phyloP scores from a whole-genome alignment of 2,329 filamentous ascomycete species.

The Verticillium klebahnii region DNA sequence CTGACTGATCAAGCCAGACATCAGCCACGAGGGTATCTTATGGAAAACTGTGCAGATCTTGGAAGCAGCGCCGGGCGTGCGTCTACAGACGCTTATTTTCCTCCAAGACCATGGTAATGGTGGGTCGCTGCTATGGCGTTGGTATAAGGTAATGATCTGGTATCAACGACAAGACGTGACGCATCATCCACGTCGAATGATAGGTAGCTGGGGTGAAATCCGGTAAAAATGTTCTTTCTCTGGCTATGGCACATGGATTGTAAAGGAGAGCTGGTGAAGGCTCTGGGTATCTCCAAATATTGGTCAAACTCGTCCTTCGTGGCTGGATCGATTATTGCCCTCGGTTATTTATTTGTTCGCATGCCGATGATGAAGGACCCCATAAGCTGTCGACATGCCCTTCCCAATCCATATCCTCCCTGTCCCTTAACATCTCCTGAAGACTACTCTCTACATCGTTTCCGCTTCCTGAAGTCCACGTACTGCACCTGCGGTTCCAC shows the following conservation, averaged over 20 bases:
- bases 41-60: neutral
- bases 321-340: neutral
- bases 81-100: neutral
- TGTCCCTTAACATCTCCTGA: neutral
- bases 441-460: neutral
- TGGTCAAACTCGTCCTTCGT: neutral
- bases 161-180: neutral
- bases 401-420: neutral
- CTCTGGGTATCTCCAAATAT: neutral
- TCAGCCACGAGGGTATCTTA: constrained; percentile 8
- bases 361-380: neutral
- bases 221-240: neutral
- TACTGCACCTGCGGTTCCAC: neutral
- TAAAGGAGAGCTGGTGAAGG: neutral
- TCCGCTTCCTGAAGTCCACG: neutral
- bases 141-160: neutral
- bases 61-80: neutral
- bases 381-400: neutral
- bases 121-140: neutral
- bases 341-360: neutral
- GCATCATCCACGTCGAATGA: neutral
- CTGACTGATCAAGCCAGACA: constrained; percentile 1
- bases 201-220: neutral
- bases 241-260: neutral
- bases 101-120: neutral